These are phyloP conservation scores for Microsporum audouinii DNA, from an alignment of 2,329 filamentous ascomycete genomes.

Conservation along the genomic window DNA sequence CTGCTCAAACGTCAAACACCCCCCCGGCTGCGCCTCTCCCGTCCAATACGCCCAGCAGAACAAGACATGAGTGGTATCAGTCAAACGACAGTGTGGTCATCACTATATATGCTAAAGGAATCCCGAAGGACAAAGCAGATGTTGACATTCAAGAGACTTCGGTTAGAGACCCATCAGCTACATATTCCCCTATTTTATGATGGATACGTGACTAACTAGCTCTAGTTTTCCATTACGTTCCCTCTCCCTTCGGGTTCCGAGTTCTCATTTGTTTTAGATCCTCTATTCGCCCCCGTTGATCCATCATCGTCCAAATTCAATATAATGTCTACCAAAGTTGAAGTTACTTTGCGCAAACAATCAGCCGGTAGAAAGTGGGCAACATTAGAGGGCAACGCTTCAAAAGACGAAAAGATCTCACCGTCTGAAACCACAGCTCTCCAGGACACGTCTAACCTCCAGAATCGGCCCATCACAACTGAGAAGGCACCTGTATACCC, in stretches of 20 bases:
- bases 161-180: slow-evolving; percentile 24
- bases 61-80: slow-evolving; percentile 61
- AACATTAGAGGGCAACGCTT: slow-evolving; percentile 38
- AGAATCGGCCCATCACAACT: slow-evolving; percentile 12
- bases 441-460: slow-evolving; percentile 13
- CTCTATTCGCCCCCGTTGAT: slow-evolving; percentile 57
- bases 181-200: slow-evolving; percentile 3
- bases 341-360: slow-evolving; percentile 60
- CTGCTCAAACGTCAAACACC: background rate
- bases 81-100: slow-evolving; percentile 49
- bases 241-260: slow-evolving; percentile 42
- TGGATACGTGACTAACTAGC: slow-evolving; percentile 10
- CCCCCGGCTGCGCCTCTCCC: slow-evolving; percentile 21
- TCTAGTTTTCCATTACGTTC: slow-evolving; percentile 47
- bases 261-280: slow-evolving; percentile 52
- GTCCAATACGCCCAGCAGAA: slow-evolving; percentile 42
- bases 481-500: slow-evolving; percentile 57
- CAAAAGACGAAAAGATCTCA: slow-evolving; percentile 13
- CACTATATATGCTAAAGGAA: slow-evolving; percentile 54
- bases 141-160: slow-evolving; percentile 42
- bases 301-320: slow-evolving; percentile 47
- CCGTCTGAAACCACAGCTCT: slow-evolving; percentile 5
- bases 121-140: slow-evolving; percentile 45
- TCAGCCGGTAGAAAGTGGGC: slow-evolving; percentile 57
- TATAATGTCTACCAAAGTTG: slow-evolving; percentile 68